Evolutionary conservation across 2,329 filamentous ascomycete genomes (phyloP).

Genomic region (Tolypocladium ophioglossoides): DNA sequence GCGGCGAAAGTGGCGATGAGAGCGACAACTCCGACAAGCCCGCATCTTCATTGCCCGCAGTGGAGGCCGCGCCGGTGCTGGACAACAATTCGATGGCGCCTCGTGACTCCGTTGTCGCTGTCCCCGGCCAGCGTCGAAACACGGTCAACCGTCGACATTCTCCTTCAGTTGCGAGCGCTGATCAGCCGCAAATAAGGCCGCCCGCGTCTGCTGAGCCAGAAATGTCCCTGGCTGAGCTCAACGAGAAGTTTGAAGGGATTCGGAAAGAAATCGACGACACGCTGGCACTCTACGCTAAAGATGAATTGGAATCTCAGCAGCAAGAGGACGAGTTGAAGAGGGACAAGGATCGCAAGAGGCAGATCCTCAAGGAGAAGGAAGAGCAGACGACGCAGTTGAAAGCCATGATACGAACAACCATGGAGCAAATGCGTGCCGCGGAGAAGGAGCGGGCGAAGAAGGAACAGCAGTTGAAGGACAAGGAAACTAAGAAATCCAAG

Average conservation of each 20-base stretch:
- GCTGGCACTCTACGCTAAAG: constrained; percentile 57
- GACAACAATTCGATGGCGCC: constrained; percentile 50
- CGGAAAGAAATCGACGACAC: constrained; percentile 77
- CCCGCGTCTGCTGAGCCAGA: constrained; percentile 43
- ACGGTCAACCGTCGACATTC: constrained; percentile 68
- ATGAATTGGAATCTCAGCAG: constrained; percentile 60
- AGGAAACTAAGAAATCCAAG: constrained; percentile 57
- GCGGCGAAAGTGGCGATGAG: constrained; percentile 28
- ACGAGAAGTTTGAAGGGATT: constrained; percentile 68
- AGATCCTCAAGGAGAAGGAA: constrained; percentile 78
- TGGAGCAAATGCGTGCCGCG: constrained; percentile 70
- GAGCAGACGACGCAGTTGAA: constrained; percentile 78
- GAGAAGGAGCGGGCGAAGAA: constrained; percentile 71
- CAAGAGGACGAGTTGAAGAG: constrained; percentile 57
- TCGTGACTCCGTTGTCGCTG: constrained; percentile 49
- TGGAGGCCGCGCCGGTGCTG: constrained; percentile 52
- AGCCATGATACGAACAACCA: constrained; percentile 67
- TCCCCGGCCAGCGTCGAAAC: constrained; percentile 26
- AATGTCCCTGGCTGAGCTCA: constrained; percentile 65
- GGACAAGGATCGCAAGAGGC: constrained; percentile 70
- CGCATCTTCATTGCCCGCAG: constrained; percentile 38
- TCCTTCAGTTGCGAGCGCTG: constrained; percentile 52
- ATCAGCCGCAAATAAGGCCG: constrained; percentile 36
- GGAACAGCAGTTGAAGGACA: constrained; percentile 60
- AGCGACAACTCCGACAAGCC: constrained; percentile 36